These are phyloP conservation scores for Xylaria sp. DNA, from an alignment of 2,329 filamentous ascomycete species.

Conservation along the genomic window DNA sequence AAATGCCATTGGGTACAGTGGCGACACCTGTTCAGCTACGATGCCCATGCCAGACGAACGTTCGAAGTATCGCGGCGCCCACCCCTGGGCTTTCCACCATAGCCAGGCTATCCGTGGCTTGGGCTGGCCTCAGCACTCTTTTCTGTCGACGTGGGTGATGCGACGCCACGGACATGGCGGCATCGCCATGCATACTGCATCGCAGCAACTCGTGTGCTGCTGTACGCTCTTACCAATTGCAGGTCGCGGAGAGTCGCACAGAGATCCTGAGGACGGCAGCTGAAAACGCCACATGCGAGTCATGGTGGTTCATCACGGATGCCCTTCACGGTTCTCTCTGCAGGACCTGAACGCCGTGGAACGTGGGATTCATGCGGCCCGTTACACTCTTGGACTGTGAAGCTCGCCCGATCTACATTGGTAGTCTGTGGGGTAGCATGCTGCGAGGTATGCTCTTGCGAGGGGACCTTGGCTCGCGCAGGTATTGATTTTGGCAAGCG, in stretches of 20 bases:
- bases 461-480: slow-evolving; percentile 1
- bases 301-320: slow-evolving; percentile 14
- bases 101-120: no score
- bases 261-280: slow-evolving; percentile 22
- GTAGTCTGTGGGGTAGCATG: slow-evolving; percentile 37
- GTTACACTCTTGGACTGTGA: slow-evolving; percentile 29
- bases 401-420: slow-evolving; percentile 35
- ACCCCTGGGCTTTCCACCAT: not conserved
- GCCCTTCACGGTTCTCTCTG: slow-evolving; percentile 14
- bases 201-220: slow-evolving; percentile 16
- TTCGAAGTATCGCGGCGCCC: not conserved
- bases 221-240: slow-evolving; percentile 20
- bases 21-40: not conserved
- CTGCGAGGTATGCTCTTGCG: slow-evolving; percentile 10
- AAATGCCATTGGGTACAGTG: not conserved
- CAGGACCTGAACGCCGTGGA: slow-evolving; percentile 23
- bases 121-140: slow-evolving; percentile 18
- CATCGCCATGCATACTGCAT: slow-evolving; percentile 21
- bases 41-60: not conserved
- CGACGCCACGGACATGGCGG: slow-evolving; percentile 16
- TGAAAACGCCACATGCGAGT: slow-evolving; percentile 23
- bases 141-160: slow-evolving; percentile 4
- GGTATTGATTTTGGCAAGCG: slow-evolving; percentile 3
- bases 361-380: slow-evolving; percentile 19
- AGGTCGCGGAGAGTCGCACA: slow-evolving; percentile 11